phyloP scores from a whole-genome alignment of 2,329 filamentous ascomycete genomes.

The Diaporthe batatas region DNA sequence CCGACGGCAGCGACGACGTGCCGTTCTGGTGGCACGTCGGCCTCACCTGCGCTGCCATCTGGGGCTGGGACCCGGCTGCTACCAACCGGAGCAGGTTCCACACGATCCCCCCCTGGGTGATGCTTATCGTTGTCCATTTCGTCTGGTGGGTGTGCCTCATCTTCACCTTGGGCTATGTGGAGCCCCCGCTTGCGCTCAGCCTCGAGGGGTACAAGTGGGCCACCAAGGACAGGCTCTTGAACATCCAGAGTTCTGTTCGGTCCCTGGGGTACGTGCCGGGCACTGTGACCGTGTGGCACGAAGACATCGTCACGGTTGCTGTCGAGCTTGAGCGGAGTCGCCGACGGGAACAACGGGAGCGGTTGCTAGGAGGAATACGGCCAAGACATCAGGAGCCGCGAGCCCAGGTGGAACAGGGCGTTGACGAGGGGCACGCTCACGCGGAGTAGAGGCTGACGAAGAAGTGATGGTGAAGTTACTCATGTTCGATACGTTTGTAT shows the following conservation, averaged over 20 bases:
- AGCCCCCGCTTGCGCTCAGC: conserved; percentile 46
- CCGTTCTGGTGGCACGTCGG: conserved; percentile 51
- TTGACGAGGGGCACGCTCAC: too few species aligned
- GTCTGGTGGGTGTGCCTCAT: conserved; percentile 46
- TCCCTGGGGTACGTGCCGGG: conserved; percentile 43
- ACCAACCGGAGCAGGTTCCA: conserved; percentile 2
- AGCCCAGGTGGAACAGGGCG: too few species aligned
- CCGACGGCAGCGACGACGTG: conserved; percentile 49
- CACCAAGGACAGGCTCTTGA: conserved; percentile 43
- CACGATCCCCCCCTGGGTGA: conserved; percentile 48
- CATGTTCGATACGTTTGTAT: neutral
- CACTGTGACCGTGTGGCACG: conserved; percentile 39
- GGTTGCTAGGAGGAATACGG: neutral
- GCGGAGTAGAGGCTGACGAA: neutral
- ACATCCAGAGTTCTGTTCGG: conserved; percentile 42
- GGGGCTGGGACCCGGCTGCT: neutral
- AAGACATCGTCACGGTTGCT: conserved; percentile 39
- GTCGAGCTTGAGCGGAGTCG: conserved; percentile 42
- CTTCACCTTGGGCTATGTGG: conserved; percentile 46
- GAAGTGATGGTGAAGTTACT: neutral
- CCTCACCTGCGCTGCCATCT: conserved; percentile 46
- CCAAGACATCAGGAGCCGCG: too few species aligned
- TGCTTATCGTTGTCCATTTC: conserved; percentile 40
- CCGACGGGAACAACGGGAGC: neutral
- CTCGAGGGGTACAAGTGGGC: conserved; percentile 46